These are phyloP conservation scores for Botrytis galanthina DNA, from an alignment of 2,329 filamentous ascomycete species.

Conservation along the genomic window DNA sequence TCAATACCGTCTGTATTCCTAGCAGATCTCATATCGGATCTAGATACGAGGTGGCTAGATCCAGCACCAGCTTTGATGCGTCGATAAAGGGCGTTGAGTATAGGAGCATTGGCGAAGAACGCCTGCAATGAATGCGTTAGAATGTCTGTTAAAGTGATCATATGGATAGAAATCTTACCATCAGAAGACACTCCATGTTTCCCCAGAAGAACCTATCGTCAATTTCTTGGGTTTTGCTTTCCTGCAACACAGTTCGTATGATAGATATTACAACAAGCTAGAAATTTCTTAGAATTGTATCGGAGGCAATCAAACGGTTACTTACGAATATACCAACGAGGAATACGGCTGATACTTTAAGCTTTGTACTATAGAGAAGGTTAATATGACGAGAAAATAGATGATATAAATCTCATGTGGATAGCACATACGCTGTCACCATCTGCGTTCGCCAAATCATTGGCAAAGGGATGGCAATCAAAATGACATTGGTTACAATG, in stretches of 20 bases:
- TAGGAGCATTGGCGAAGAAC: conserved; percentile 30
- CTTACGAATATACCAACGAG: conserved; percentile 27
- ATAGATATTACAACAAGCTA: conserved; percentile 26
- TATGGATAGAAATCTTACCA: conserved; percentile 19
- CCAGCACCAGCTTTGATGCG: conserved; percentile 16
- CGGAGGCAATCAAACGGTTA: no score
- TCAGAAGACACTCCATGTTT: conserved; percentile 30
- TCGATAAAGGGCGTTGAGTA: conserved; percentile 30
- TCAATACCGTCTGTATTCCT: not conserved
- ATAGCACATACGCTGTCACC: conserved; percentile 17
- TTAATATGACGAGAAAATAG: not conserved
- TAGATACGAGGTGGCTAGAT: not conserved
- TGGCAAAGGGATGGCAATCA: conserved; percentile 28
- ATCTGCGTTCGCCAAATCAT: conserved; percentile 25
- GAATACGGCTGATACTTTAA: conserved; percentile 25
- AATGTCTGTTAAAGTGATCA: not conserved
- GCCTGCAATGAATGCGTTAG: conserved; percentile 22
- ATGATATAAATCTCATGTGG: no score
- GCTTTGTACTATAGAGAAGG: conserved; percentile 15
- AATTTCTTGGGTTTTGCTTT: not conserved
- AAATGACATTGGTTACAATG: conserved; percentile 25
- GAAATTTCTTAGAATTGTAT: not conserved
- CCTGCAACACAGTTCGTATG: not conserved
- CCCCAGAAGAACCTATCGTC: not conserved
- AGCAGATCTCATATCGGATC: not conserved